Evolutionary conservation across 352 stramenopile species (phyloP).

Genomic region (Phytopythium chamaehyphon): DNA sequence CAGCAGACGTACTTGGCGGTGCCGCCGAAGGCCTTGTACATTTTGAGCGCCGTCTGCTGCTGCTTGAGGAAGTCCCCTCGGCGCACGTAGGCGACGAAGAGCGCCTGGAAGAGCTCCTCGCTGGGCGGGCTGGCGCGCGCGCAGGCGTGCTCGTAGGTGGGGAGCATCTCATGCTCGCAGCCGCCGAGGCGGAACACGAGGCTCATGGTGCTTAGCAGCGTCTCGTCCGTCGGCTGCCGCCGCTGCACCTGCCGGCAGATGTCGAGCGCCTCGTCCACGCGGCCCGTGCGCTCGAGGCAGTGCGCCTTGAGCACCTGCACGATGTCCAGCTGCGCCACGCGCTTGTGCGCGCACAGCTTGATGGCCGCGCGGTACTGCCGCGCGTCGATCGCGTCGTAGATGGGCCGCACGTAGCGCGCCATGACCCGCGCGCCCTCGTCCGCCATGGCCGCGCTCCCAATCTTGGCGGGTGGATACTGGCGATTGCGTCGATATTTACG

Average conservation of each 20-base stretch:
- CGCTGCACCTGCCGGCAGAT: conserved; percentile 66
- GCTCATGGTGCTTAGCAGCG: conserved; percentile 81
- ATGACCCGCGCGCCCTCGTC: conserved; percentile 53
- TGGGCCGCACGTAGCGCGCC: conserved; percentile 73
- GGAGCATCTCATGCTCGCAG: conserved; percentile 75
- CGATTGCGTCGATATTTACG: no score
- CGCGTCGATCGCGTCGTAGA: conserved; percentile 82
- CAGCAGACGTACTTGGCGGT: conserved; percentile 81
- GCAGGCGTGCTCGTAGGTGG: conserved; percentile 70
- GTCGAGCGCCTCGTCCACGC: conserved; percentile 59
- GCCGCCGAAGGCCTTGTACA: conserved; percentile 69
- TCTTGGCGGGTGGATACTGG: no score
- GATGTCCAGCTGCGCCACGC: conserved; percentile 69
- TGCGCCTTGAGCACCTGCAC: conserved; percentile 84
- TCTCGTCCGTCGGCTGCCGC: conserved; percentile 71
- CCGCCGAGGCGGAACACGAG: conserved; percentile 76
- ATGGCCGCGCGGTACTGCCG: conserved; percentile 81
- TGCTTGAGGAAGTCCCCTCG: conserved; percentile 77
- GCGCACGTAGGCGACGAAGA: conserved; percentile 69
- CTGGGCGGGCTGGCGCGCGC: conserved; percentile 37
- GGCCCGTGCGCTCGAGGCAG: conserved; percentile 75
- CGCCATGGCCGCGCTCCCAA: conserved; percentile 40
- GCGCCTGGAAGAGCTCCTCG: conserved; percentile 66
- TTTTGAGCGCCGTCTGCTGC: conserved; percentile 84
- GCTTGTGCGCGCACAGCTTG: conserved; percentile 81